Evolutionary conservation across 2,329 filamentous ascomycete genomes (phyloP).

Genomic region (Monilinia fructigena): DNA sequence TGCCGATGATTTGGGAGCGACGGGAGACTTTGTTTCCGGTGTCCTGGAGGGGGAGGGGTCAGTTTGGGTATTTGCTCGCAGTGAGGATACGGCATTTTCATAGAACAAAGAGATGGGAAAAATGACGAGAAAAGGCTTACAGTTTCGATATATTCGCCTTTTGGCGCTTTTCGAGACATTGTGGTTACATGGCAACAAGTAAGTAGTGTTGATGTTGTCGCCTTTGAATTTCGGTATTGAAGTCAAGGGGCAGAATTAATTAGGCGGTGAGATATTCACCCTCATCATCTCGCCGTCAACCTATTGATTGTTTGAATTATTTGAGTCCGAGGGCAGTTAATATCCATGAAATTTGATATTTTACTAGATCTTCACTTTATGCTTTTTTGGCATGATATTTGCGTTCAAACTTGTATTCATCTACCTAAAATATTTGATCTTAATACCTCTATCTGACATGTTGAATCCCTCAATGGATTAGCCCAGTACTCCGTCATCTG

Average conservation of each 20-base stretch:
- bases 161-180: constrained; percentile 77
- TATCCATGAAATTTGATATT: neutral
- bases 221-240: neutral
- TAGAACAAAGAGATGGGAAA: neutral
- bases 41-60: constrained; percentile 57
- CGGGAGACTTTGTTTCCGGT: constrained; percentile 98
- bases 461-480: neutral
- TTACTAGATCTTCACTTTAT: neutral
- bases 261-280: neutral
- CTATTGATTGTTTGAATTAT: neutral
- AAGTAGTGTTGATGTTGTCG: constrained; percentile 12
- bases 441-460: neutral
- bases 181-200: constrained; percentile 28
- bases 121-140: constrained; percentile 52
- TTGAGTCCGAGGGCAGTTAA: neutral
- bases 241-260: neutral
- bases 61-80: constrained; percentile 16
- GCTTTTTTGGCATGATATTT: neutral
- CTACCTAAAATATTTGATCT: neutral
- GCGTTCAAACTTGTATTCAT: neutral
- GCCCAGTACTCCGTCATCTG: neutral
- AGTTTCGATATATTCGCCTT: constrained; percentile 96
- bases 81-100: neutral
- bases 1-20: constrained; percentile 86
- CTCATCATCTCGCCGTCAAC: neutral